Evolutionary conservation across 164 flowering plant genomes (phyloP).

Genomic region (Pachysandra terminalis): DNA sequence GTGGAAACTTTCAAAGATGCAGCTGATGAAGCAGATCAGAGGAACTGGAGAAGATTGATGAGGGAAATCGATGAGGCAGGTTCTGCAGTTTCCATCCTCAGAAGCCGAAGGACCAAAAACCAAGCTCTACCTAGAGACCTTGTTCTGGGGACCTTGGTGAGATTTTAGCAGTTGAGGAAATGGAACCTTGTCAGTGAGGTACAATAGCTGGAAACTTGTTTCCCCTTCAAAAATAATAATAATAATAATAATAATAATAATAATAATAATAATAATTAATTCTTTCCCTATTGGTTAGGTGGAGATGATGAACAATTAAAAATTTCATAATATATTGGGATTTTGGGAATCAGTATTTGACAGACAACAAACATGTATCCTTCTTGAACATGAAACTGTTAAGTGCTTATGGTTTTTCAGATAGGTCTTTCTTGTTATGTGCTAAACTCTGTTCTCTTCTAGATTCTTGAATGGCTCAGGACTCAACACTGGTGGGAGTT

Average conservation of each 20-base stretch:
- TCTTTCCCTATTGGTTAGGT: too few relatives aligned
- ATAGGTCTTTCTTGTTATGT: background rate
- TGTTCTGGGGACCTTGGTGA: conserved; percentile 77
- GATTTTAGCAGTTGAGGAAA: conserved; percentile 90
- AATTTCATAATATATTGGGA: too few relatives aligned
- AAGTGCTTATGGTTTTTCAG: background rate
- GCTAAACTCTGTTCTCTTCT: conserved; percentile 9
- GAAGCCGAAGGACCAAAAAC: conserved; percentile 34
- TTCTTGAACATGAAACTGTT: background rate
- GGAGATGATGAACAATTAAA: background rate
- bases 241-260: too few relatives aligned
- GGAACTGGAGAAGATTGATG: conserved; percentile 85
- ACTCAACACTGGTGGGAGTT: conserved; percentile 95
- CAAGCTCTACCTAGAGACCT: conserved; percentile 66
- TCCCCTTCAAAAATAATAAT: too few relatives aligned
- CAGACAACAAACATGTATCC: background rate
- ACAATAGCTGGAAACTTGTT: background rate
- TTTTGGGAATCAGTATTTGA: background rate
- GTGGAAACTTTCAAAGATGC: conserved; percentile 73
- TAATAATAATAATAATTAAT: too few relatives aligned
- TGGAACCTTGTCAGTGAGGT: conserved; percentile 97
- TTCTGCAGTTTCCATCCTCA: conserved; percentile 69
- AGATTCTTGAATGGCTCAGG: conserved; percentile 96
- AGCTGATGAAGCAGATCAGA: conserved; percentile 80
- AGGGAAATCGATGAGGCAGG: conserved; percentile 81